These are phyloP conservation scores for Lepidium didymum DNA, from an alignment of 345 rosid species.

Conservation along the genomic window DNA sequence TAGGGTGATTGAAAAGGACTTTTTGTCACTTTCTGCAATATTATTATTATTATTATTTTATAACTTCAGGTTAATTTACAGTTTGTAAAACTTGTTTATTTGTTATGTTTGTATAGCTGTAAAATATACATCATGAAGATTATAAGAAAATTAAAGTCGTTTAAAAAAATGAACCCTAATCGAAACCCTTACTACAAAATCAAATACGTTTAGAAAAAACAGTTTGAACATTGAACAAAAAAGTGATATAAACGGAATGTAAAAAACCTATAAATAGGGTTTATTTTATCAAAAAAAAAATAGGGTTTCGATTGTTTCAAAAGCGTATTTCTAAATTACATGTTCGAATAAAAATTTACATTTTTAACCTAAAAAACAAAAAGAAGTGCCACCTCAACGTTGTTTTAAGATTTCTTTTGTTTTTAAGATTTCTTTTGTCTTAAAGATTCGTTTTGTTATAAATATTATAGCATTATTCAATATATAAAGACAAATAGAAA, in stretches of 20 bases:
- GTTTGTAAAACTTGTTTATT: neutral
- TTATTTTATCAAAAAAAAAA: too few species aligned
- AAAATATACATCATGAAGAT: neutral
- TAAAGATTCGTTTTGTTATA: neutral
- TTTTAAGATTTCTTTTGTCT: neutral
- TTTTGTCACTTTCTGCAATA: conserved; percentile 3
- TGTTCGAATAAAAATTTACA: too few species aligned
- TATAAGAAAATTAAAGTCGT: neutral
- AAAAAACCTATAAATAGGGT: too few species aligned
- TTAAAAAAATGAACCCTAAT: neutral
- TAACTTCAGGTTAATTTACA: neutral
- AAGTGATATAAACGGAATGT: too few species aligned
- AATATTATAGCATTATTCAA: neutral
- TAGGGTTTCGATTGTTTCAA: too few species aligned
- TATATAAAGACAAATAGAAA: neutral
- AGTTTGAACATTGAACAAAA: too few species aligned
- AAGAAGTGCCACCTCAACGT: neutral
- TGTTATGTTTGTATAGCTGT: neutral
- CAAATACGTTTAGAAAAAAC: too few species aligned
- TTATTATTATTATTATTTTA: neutral
- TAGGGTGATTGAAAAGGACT: neutral
- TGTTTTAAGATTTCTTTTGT: neutral
- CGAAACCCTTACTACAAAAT: neutral
- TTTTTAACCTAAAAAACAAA: too few species aligned
- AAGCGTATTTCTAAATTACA: too few species aligned